Evolutionary conservation across 805 yeast species (phyloP).

Genomic region (Cyberlindnera japonica): DNA sequence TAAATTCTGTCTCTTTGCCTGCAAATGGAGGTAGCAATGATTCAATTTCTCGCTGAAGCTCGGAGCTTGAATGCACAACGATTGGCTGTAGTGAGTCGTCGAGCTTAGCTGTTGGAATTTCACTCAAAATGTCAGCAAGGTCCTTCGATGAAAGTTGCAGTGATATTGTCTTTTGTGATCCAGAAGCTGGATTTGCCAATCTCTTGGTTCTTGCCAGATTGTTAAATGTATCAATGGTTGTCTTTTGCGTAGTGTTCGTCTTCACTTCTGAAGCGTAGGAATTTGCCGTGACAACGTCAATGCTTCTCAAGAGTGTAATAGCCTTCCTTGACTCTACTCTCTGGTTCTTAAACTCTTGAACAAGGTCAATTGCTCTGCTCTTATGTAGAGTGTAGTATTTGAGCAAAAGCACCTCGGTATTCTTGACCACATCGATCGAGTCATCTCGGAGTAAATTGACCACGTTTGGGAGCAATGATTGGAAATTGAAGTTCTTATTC

Average conservation of each 20-base stretch:
- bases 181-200: conserved; percentile 1
- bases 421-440: conserved; percentile 24
- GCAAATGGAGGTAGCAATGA: conserved; percentile 42
- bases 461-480: conserved; percentile 23
- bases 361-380: conserved; percentile 17
- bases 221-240: conserved; percentile 27
- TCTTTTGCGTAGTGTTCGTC: conserved; percentile 1
- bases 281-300: conserved; percentile 22
- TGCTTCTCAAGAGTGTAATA: conserved; percentile 15
- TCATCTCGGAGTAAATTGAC: conserved; percentile 27
- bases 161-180: conserved; percentile 3
- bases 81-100: conserved; percentile 19
- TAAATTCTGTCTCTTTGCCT: conserved; percentile 81
- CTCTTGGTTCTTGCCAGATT: conserved; percentile 18
- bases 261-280: conserved; percentile 17
- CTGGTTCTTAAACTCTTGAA: conserved; percentile 22
- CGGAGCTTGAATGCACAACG: conserved; percentile 11
- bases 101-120: conserved; percentile 21
- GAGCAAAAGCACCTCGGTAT: conserved; percentile 24
- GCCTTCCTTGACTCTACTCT: conserved; percentile 21
- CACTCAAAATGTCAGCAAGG: conserved; percentile 13
- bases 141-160: conserved; percentile 8
- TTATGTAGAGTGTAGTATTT: conserved; percentile 25
- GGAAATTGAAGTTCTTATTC: conserved; percentile 34
- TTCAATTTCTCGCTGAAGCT: conserved; percentile 28